A percentile compares a stretch with the other conserved stretches of the same genome.
These are phyloP conservation scores for Naganishia onofrii DNA, from an alignment of 768 basidiomycete species.

Conservation along the genomic window DNA sequence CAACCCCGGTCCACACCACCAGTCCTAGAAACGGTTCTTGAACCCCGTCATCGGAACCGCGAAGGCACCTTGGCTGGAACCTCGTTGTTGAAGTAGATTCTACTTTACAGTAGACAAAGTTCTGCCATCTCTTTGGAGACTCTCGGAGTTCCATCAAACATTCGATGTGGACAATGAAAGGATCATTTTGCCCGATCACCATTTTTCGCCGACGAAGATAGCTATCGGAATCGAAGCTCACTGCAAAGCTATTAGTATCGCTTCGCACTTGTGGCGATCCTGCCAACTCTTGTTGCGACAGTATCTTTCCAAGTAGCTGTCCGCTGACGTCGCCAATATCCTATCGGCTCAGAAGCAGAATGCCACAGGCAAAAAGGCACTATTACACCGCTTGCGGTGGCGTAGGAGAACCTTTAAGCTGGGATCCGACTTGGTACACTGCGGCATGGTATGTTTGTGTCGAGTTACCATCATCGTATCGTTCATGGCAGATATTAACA, in stretches of 20 bases:
- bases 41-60: background rate
- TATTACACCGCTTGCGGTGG: conserved; percentile 26
- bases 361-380: conserved; percentile 12
- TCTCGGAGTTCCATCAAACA: no score
- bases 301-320: background rate
- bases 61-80: no score
- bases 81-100: no score
- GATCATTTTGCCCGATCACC: no score
- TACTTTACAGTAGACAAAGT: no score
- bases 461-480: background rate
- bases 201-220: no score
- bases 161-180: no score
- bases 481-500: no score
- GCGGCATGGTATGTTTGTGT: conserved; percentile 1
- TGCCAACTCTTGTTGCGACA: background rate
- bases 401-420: background rate
- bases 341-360: background rate
- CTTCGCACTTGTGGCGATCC: background rate
- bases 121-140: no score
- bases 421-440: conserved; percentile 18
- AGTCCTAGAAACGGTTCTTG: background rate
- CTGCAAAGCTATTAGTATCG: no score
- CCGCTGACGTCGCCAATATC: background rate
- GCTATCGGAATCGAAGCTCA: no score
- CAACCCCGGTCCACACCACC: no score